Evolutionary conservation across 192 early-diverging fungal genomes (phyloP).

Genomic region (Phlyctochytrium bullatum): DNA sequence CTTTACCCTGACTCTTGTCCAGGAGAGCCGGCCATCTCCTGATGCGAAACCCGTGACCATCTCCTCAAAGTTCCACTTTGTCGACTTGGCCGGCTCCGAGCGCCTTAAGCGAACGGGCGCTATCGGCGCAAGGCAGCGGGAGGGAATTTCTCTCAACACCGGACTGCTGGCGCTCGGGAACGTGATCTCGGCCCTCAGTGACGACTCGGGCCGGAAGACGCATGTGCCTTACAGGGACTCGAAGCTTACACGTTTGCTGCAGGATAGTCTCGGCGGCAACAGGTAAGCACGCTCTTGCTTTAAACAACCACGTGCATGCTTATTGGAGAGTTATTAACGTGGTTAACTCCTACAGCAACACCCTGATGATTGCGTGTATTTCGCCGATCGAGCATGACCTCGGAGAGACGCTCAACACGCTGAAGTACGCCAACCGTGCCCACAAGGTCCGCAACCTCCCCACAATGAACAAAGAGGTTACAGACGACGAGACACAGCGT

Average conservation of each 20-base stretch:
- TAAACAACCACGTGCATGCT: too few species aligned
- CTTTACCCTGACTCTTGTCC: slow-evolving; percentile 84
- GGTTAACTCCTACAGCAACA: slow-evolving; percentile 59
- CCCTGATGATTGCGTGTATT: slow-evolving; percentile 95
- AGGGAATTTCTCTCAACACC: slow-evolving; percentile 96
- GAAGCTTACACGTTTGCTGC: slow-evolving; percentile 95
- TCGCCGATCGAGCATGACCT: slow-evolving; percentile 79
- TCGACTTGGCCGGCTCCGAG: slow-evolving; percentile 98
- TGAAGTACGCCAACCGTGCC: slow-evolving; percentile 94
- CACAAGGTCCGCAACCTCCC: slow-evolving; percentile 92
- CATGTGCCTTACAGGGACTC: slow-evolving; percentile 97
- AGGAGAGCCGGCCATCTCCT: slow-evolving; percentile 31
- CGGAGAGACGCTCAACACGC: slow-evolving; percentile 90
- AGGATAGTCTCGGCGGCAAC: slow-evolving; percentile 94
- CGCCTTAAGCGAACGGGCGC: slow-evolving; percentile 89
- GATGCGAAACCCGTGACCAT: slow-evolving; percentile 23
- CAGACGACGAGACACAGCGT: slow-evolving; percentile 28
- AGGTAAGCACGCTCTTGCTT: neutral
- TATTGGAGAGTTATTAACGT: neutral
- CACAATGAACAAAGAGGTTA: slow-evolving; percentile 69
- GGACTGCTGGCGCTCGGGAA: slow-evolving; percentile 95
- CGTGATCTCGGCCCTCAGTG: slow-evolving; percentile 95
- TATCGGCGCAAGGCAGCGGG: slow-evolving; percentile 85
- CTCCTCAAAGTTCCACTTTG: slow-evolving; percentile 94
- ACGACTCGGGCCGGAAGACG: slow-evolving; percentile 45